phyloP scores from a whole-genome alignment of 139 green algal genomes.

The Edaphochlamys debaryana region DNA sequence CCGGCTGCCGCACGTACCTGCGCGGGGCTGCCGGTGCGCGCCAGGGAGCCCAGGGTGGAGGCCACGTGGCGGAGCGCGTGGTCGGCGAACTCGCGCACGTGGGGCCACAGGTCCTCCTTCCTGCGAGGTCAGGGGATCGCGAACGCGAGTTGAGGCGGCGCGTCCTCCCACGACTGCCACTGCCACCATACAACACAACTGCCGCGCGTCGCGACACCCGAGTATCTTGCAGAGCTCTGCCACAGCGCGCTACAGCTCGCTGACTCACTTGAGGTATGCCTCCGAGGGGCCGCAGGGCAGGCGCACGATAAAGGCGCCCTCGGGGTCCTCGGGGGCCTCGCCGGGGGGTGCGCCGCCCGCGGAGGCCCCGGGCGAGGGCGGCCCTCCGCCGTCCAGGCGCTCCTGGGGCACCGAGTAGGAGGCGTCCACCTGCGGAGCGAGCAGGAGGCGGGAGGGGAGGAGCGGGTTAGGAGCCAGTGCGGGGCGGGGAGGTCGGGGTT shows the following conservation, averaged over 20 bases:
- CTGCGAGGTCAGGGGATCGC: constrained; percentile 44
- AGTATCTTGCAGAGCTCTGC: too few relatives aligned
- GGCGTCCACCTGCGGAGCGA: constrained; percentile 70
- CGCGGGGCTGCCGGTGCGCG: constrained; percentile 60
- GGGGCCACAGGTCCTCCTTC: constrained; percentile 94
- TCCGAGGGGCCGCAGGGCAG: constrained; percentile 79
- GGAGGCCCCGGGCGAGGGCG: background rate
- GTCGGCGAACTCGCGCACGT: constrained; percentile 93
- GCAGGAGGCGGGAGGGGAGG: too few relatives aligned
- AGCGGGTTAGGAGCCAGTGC: too few relatives aligned
- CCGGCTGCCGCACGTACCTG: too few relatives aligned
- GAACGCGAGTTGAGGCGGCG: too few relatives aligned
- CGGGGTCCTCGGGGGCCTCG: background rate
- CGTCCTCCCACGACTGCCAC: too few relatives aligned
- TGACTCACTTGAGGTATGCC: constrained; percentile 75
- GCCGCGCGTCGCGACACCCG: too few relatives aligned
- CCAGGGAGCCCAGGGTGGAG: constrained; percentile 66
- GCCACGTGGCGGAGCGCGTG: constrained; percentile 72
- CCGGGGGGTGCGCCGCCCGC: background rate
- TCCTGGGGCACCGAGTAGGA: constrained; percentile 83
- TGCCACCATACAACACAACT: too few relatives aligned
- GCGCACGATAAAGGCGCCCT: constrained; percentile 91
- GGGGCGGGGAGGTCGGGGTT: too few relatives aligned
- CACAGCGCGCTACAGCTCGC: too few relatives aligned
- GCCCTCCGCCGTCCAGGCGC: constrained; percentile 63